Conservation (phyloP, 345 rosid species). For the Salix purpurea region DNA sequence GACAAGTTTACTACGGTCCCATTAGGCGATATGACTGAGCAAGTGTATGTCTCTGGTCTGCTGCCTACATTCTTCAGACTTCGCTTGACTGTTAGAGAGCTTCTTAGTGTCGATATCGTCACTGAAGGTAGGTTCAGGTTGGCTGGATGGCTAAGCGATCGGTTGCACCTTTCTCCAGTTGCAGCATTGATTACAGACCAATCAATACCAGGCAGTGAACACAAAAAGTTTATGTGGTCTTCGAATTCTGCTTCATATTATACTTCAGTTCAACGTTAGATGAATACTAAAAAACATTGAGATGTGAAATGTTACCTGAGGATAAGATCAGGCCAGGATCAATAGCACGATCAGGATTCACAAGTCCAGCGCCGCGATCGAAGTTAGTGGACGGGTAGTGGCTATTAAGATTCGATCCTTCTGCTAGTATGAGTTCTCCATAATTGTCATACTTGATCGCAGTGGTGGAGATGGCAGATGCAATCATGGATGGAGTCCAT, state of each 20-base stretch:
- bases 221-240: slow-evolving; percentile 65
- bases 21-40: slow-evolving; percentile 54
- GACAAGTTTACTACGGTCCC: slow-evolving; percentile 48
- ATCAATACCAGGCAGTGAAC: slow-evolving; percentile 52
- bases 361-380: slow-evolving; percentile 69
- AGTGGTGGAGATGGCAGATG: slow-evolving; percentile 73
- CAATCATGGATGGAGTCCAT: slow-evolving; percentile 82
- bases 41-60: slow-evolving; percentile 48
- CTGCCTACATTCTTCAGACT: slow-evolving; percentile 51
- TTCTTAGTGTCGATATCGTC: slow-evolving; percentile 50
- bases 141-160: slow-evolving; percentile 43
- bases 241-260: slow-evolving; percentile 41
- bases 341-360: slow-evolving; percentile 58
- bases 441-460: slow-evolving; percentile 46
- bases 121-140: slow-evolving; percentile 75
- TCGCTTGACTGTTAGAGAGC: slow-evolving; percentile 38
- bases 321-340: slow-evolving; percentile 77
- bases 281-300: neutral
- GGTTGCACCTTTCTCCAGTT: slow-evolving; percentile 52
- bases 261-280: neutral
- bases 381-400: slow-evolving; percentile 47
- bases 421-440: slow-evolving; percentile 53
- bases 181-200: slow-evolving; percentile 33
- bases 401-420: slow-evolving; percentile 36
- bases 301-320: slow-evolving; percentile 34